A percentile compares a stretch with the other conserved stretches of the same genome.
Conservation (phyloP, 2,329 filamentous ascomycete genomes). For the Pseudogymnoascus sp. region DNA sequence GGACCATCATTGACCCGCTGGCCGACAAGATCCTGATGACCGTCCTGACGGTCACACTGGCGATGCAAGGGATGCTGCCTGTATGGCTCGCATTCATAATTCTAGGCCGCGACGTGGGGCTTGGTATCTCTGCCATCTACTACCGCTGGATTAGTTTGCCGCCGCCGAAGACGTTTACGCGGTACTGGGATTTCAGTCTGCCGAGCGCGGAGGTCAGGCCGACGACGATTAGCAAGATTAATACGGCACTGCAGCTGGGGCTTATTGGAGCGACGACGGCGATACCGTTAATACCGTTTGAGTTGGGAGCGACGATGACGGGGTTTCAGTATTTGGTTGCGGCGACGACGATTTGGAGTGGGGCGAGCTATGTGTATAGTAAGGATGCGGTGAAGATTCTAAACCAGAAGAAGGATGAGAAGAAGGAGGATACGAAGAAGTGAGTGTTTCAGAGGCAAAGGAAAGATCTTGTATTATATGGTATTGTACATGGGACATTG, state of each 20-base stretch:
- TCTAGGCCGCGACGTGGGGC: slow-evolving; percentile 74
- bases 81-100: slow-evolving; percentile 87
- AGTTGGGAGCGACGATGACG: slow-evolving; percentile 46
- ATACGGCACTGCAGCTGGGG: slow-evolving; percentile 83
- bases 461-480: not conserved
- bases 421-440: not conserved
- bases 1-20: slow-evolving; percentile 91
- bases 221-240: slow-evolving; percentile 80
- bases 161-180: slow-evolving; percentile 78
- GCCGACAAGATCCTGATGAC: slow-evolving; percentile 97
- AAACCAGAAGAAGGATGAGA: slow-evolving; percentile 25
- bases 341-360: slow-evolving; percentile 85
- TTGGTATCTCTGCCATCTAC: slow-evolving; percentile 82
- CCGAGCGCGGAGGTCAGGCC: slow-evolving; percentile 78
- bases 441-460: not conserved
- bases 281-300: slow-evolving; percentile 61
- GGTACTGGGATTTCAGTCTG: slow-evolving; percentile 97
- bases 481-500: not conserved
- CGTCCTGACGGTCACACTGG: slow-evolving; percentile 74
- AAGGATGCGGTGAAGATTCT: slow-evolving; percentile 90
- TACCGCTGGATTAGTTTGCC: slow-evolving; percentile 93
- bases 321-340: slow-evolving; percentile 74
- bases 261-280: slow-evolving; percentile 79
- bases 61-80: slow-evolving; percentile 72
- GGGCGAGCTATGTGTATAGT: slow-evolving; percentile 80